Evolutionary conservation across 1,284 basidiomycete species (phyloP).

Genomic region (Trichosporon coremiiforme): DNA sequence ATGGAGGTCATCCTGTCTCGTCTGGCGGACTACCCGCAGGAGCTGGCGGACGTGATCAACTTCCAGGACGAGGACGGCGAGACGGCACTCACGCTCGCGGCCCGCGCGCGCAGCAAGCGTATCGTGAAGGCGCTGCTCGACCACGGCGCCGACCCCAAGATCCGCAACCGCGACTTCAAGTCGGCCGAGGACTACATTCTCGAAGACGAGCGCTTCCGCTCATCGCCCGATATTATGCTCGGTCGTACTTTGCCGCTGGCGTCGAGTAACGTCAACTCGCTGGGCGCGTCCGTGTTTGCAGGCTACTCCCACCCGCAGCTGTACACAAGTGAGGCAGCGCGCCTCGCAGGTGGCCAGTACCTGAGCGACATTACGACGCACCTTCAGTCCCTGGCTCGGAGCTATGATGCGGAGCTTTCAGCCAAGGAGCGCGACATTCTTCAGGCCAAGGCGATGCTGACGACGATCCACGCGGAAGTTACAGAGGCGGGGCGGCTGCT

Average conservation of each 20-base stretch:
- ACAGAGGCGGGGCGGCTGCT: constrained; percentile 80
- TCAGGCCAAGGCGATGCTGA: constrained; percentile 84
- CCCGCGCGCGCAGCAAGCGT: constrained; percentile 93
- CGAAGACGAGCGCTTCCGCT: constrained; percentile 95
- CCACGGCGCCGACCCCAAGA: constrained; percentile 94
- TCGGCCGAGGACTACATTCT: constrained; percentile 98
- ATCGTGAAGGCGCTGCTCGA: constrained; percentile 94
- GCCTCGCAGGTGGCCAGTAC: constrained; percentile 80
- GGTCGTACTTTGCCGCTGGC: constrained; percentile 22
- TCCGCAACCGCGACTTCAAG: constrained; percentile 93
- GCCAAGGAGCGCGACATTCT: constrained; percentile 89
- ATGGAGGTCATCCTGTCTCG: constrained; percentile 94
- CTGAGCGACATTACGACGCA: constrained; percentile 82
- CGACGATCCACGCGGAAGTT: constrained; percentile 89
- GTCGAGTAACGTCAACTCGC: constrained; percentile 24
- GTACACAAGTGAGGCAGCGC: constrained; percentile 84
- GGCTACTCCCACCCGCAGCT: constrained; percentile 63
- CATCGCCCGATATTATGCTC: constrained; percentile 64
- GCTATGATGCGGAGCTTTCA: constrained; percentile 88
- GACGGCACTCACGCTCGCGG: constrained; percentile 95
- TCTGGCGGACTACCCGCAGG: constrained; percentile 92
- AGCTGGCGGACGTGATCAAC: constrained; percentile 97
- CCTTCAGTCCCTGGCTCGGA: constrained; percentile 85
- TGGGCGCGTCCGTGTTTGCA: constrained; percentile 32
- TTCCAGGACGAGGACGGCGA: constrained; percentile 99